A percentile compares a stretch with the other conserved stretches of the same genome.
phyloP scores from a whole-genome alignment of 2,329 filamentous ascomycete genomes.

The Colletotrichum navitas region DNA sequence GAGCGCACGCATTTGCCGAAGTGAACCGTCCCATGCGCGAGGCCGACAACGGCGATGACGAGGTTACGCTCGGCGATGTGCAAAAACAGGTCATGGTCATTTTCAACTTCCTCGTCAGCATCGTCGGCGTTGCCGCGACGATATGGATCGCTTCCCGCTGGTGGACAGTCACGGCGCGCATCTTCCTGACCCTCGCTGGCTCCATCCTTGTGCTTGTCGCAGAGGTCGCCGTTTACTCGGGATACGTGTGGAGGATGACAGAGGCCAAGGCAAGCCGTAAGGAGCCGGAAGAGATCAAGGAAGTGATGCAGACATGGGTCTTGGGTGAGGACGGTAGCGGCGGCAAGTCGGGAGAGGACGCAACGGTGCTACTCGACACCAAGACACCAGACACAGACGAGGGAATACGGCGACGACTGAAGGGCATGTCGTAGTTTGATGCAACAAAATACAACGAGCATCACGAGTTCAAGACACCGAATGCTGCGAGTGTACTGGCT shows the following conservation, averaged over 20 bases:
- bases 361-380: slow-evolving; percentile 19
- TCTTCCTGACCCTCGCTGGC: slow-evolving; percentile 79
- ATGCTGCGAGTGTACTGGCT: background rate
- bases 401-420: slow-evolving; percentile 34
- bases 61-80: slow-evolving; percentile 77
- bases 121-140: slow-evolving; percentile 81
- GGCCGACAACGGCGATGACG: slow-evolving; percentile 69
- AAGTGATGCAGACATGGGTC: slow-evolving; percentile 80
- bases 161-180: slow-evolving; percentile 78
- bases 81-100: slow-evolving; percentile 88
- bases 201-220: slow-evolving; percentile 78
- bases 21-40: slow-evolving; percentile 62
- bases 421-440: slow-evolving; percentile 10
- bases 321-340: slow-evolving; percentile 58
- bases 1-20: slow-evolving; percentile 67
- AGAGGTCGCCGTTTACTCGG: slow-evolving; percentile 82
- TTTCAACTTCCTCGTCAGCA: slow-evolving; percentile 89
- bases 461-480: background rate
- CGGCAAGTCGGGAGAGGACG: slow-evolving; percentile 33
- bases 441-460: background rate
- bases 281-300: slow-evolving; percentile 72
- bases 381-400: slow-evolving; percentile 28
- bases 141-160: slow-evolving; percentile 83
- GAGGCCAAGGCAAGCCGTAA: slow-evolving; percentile 75
- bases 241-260: slow-evolving; percentile 78